Evolutionary conservation across 1,284 basidiomycete genomes (phyloP).

Genomic region (Boletus sp.): DNA sequence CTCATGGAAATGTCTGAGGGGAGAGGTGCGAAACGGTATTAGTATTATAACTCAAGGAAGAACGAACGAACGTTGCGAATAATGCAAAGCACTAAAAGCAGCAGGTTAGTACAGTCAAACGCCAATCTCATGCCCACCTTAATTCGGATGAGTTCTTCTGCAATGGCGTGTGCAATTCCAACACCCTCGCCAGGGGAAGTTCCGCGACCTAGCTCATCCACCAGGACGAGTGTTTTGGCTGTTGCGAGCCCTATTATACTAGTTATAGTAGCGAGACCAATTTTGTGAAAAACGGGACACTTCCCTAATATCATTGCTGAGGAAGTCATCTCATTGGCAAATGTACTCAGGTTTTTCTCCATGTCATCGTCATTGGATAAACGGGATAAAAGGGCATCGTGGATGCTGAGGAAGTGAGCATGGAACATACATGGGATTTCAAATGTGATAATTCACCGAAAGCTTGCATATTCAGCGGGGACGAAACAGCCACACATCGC

Average conservation of each 20-base stretch:
- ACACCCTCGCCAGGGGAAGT: constrained; percentile 87
- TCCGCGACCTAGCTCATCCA: constrained; percentile 92
- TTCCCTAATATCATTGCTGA: constrained; percentile 85
- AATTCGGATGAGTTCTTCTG: constrained; percentile 78
- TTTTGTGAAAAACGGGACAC: neutral
- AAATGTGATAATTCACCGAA: constrained; percentile 51
- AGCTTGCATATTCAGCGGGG: constrained; percentile 88
- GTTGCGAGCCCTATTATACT: constrained; percentile 73
- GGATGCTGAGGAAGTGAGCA: constrained; percentile 51
- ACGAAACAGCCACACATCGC: constrained; percentile 91
- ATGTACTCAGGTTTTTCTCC: constrained; percentile 88
- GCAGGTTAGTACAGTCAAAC: constrained; percentile 5
- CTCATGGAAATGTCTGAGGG: constrained; percentile 69
- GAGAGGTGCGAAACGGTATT: neutral
- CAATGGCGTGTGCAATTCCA: constrained; percentile 91
- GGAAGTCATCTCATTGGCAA: constrained; percentile 91
- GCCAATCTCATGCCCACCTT: constrained; percentile 52
- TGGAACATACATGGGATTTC: neutral
- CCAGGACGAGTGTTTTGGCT: constrained; percentile 71
- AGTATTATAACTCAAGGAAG: neutral
- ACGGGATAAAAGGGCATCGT: constrained; percentile 83
- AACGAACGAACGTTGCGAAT: constrained; percentile 77
- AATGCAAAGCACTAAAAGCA: constrained; percentile 75
- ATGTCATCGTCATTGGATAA: constrained; percentile 93
- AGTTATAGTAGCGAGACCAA: neutral